phyloP scores from a whole-genome alignment of 257 asterid genomes.

The Plantago major region DNA sequence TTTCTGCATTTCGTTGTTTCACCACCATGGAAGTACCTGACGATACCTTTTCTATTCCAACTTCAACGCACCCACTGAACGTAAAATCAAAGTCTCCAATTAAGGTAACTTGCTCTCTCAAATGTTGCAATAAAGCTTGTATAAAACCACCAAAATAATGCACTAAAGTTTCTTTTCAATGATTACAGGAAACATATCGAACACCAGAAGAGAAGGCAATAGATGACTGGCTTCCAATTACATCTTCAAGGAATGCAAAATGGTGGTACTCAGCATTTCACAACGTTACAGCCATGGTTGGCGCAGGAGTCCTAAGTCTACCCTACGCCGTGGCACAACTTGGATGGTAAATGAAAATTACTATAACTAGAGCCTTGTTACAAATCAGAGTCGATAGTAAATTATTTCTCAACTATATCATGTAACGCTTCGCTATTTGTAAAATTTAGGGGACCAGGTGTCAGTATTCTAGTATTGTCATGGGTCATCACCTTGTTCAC shows the following conservation, averaged over 20 bases:
- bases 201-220: slow-evolving; percentile 32
- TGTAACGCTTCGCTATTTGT: not conserved
- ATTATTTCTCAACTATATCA: not conserved
- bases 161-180: not conserved
- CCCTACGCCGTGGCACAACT: slow-evolving; percentile 43
- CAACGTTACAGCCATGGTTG: slow-evolving; percentile 50
- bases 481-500: slow-evolving; percentile 56
- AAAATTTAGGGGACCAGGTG: slow-evolving; percentile 49
- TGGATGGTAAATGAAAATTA: slow-evolving; percentile 32
- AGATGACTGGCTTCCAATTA: slow-evolving; percentile 51
- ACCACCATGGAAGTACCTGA: slow-evolving; percentile 19
- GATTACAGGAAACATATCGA: slow-evolving; percentile 20
- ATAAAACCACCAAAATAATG: not conserved
- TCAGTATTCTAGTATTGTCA: slow-evolving; percentile 30
- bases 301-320: slow-evolving; percentile 47
- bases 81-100: not conserved
- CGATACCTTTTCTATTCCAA: slow-evolving; percentile 14
- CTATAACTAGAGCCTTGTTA: not conserved
- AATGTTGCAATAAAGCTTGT: not conserved
- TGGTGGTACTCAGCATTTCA: slow-evolving; percentile 55
- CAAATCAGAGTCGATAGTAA: not conserved
- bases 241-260: slow-evolving; percentile 43
- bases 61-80: slow-evolving; percentile 22
- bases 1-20: slow-evolving; percentile 7
- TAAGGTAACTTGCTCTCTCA: slow-evolving; percentile 15